Base-by-base conservation (phyloP, 106 monocot genomes). In the Dendrobium officinale region DNA sequence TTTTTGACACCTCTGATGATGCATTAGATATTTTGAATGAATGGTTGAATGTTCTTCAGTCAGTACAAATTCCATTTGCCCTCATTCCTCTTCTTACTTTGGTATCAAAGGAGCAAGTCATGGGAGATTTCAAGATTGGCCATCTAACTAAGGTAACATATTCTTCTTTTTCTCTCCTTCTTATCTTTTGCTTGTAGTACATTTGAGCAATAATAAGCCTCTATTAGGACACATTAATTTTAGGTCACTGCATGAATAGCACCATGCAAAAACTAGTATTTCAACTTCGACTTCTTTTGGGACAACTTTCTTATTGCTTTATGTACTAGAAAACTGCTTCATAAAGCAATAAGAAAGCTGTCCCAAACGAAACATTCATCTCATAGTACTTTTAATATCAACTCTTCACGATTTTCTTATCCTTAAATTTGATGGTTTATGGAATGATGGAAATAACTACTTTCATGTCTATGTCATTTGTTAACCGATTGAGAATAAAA, bases 61-160 rank as follows among this genome's bases (percentile, higher is more conserved):
- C 93, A 20, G 86, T 96, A 56, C 96, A 96, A 82, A 91, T 96
- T 29, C 96, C 96, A 61, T 96, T 96, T 86, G 93, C 92, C 5
- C 88, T 96, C 1, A 90, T 96, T 79, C 96, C 96, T 41, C 92
- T 96, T 81, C 90, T 96, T 27, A 92, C 79, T 76, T 80, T 96
- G 81, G 96, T 93, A 20, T 96, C 96, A 17, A 93, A 92, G 77
- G 93, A 96, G 77, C 81, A 88, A 79, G 72, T 96, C 37, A 96
- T 96, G 96, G 96, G 96, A 26, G 72, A 74, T 73, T 93, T 93
- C 68, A 88, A 79, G 33, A 92, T 96, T 80, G 83, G 90, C n/a
- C 73, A 72, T 41, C 54, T 42, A 54, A 85, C 81, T 24, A 88
- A 92, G 83, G 96, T 91, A 90, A 83, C 80, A 79, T 31, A 24